Conservation (phyloP, 345 rosid species). For the Acer campestre region DNA sequence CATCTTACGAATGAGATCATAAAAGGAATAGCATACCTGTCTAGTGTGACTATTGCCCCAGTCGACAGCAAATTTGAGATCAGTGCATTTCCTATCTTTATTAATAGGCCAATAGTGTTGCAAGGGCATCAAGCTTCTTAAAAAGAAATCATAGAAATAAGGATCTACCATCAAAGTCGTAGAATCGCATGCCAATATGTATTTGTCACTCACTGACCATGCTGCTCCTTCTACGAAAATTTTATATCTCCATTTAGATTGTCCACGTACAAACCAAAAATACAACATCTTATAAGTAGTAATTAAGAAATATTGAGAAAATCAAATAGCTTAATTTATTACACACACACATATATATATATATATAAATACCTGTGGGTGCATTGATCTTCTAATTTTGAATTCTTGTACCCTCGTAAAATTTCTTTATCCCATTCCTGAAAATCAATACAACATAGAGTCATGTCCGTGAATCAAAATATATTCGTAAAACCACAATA, state of each 20-base stretch:
- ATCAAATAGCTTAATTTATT: background rate
- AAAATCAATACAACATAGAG: background rate
- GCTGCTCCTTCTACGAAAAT: conserved; percentile 39
- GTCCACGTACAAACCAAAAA: background rate
- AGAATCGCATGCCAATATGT: conserved; percentile 41
- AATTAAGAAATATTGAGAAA: background rate
- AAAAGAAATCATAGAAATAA: conserved; percentile 34
- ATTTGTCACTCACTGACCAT: conserved; percentile 48
- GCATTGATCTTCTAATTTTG: conserved; percentile 53
- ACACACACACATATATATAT: background rate
- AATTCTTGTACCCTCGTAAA: conserved; percentile 31
- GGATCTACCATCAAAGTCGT: conserved; percentile 35
- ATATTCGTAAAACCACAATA: background rate
- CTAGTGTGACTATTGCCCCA: conserved; percentile 38
- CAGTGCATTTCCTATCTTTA: conserved; percentile 16
- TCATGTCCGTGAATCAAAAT: background rate
- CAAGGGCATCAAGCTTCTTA: conserved; percentile 36
- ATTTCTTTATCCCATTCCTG: conserved; percentile 45
- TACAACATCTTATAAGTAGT: background rate
- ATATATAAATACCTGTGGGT: conserved; percentile 38
- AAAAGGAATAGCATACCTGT: conserved; percentile 7
- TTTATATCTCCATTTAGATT: conserved; percentile 26
- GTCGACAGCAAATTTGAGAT: conserved; percentile 38
- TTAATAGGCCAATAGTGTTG: conserved; percentile 45
- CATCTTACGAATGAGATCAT: no score